Base-by-base conservation (phyloP, 257 asterid species). In the Nicotiana undulata region DNA sequence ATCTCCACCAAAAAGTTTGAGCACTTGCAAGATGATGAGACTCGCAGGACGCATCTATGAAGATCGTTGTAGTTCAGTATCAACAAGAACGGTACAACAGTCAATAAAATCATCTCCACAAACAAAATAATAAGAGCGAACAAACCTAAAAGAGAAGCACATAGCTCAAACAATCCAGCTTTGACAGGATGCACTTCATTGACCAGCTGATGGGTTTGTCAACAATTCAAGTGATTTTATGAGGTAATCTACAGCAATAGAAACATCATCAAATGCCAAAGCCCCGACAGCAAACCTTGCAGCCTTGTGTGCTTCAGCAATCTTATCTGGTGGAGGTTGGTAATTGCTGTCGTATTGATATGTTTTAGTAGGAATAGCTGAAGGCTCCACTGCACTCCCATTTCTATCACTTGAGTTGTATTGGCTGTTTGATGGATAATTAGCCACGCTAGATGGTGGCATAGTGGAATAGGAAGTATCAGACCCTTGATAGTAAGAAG, bases 231-330 rank as follows among this genome's bases (percentile, higher is more conserved):
- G 98, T 18, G 98, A 89, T 63, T 91, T 92, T 83, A 84, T 90
- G 31, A 94, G 97, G 86, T 75, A 79, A 28, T 94, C 98, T 40
- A 94, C 94, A 0, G 97, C 98, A 83, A 84, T 78, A 32, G 90
- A 66, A 64, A 92, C 94, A 78, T 94, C 97, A 81, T 92, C 98
- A 79, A 91, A 92, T 51, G 97, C 97, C 84, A 94, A 82, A 78
- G 97, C 96, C 76, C 97, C 97, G 28, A 92, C 93, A 2, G 97
- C 98, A 88, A 91, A 94, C 84, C 97, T 91, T 1, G 97, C 97
- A 11, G 97, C 93, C 91, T 94, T 92, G 88, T 90, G 98, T 72
- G 98, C 97, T 88, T 94, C 98, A 7, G 95, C 88, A 28, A 94
- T 87, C 84, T 90, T 91, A 81, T 94, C 98, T 0, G 95, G 93